Evolutionary conservation across 805 yeast genomes (phyloP).

Genomic region (Sugiyamaella americana): DNA sequence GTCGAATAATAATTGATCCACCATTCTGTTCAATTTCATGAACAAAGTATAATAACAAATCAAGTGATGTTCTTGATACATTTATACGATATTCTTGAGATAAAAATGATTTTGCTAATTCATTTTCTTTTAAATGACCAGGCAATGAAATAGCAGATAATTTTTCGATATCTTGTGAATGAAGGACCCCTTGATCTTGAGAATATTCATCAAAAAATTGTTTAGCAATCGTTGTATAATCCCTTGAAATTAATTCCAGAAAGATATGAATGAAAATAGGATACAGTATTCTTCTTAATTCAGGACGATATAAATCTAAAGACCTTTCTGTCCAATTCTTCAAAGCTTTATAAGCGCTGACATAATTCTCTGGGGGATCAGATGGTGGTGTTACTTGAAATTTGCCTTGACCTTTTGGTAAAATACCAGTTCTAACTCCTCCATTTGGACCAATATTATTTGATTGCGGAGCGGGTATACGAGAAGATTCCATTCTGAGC

Average conservation of each 20-base stretch:
- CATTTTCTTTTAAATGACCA: conserved; percentile 79
- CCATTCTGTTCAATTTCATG: conserved; percentile 92
- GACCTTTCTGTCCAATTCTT: conserved; percentile 88
- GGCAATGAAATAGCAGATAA: conserved; percentile 69
- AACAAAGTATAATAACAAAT: conserved; percentile 73
- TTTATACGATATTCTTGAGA: conserved; percentile 66
- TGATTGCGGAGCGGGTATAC: conserved; percentile 28
- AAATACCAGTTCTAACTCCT: conserved; percentile 16
- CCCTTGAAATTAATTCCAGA: conserved; percentile 67
- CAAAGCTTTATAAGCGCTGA: conserved; percentile 73
- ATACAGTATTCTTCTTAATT: conserved; percentile 72
- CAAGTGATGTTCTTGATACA: conserved; percentile 78
- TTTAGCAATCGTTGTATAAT: conserved; percentile 52
- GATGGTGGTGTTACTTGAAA: conserved; percentile 7
- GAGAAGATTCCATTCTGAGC: conserved; percentile 67
- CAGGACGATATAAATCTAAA: conserved; percentile 83
- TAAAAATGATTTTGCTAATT: conserved; percentile 68
- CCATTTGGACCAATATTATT: conserved; percentile 18
- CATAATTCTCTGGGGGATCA: conserved; percentile 62
- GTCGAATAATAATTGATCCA: conserved; percentile 78
- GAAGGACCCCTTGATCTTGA: conserved; percentile 65
- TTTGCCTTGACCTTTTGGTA: conserved; percentile 21
- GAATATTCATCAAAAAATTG: conserved; percentile 69
- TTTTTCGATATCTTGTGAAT: conserved; percentile 68
- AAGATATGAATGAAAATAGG: conserved; percentile 92